Percentiles rank a stretch among this genome's conserved stretches.
Evolutionary conservation across 768 basidiomycete genomes (phyloP).

Genomic region (Mycena rebaudengoi): DNA sequence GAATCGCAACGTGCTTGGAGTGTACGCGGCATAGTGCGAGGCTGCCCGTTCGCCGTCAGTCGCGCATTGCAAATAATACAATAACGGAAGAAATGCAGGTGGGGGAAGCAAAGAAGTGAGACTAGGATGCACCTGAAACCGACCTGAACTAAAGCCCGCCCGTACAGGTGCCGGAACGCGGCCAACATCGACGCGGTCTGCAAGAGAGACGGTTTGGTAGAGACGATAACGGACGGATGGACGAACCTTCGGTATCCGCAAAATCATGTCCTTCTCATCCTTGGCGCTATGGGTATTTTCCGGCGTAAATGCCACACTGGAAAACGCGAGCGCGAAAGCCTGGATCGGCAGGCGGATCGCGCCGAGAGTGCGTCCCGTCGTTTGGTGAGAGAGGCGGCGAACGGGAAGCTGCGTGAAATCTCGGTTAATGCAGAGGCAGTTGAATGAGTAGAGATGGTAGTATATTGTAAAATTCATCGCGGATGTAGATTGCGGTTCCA

Average conservation of each 20-base stretch:
- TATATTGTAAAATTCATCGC: no score
- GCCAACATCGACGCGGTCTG: conserved; percentile 73
- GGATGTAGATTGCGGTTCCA: no score
- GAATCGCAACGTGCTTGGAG: no score
- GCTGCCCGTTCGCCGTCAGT: no score
- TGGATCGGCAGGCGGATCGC: conserved; percentile 78
- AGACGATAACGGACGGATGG: not conserved
- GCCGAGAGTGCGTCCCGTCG: conserved; percentile 67
- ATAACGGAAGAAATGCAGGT: no score
- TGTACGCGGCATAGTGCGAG: no score
- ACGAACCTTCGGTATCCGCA: conserved; percentile 75
- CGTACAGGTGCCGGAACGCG: conserved; percentile 79
- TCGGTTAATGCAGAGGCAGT: no score
- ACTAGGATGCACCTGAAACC: conserved; percentile 34
- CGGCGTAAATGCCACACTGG: conserved; percentile 72
- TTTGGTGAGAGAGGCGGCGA: conserved; percentile 75
- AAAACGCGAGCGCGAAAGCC: conserved; percentile 75
- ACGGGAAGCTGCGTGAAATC: conserved; percentile 72
- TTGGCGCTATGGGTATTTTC: conserved; percentile 58
- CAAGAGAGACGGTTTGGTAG: conserved; percentile 1
- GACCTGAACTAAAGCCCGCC: conserved; percentile 76
- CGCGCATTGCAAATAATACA: no score
- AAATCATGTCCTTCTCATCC: conserved; percentile 53
- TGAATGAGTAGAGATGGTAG: no score
- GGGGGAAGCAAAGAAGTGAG: no score